A percentile compares a stretch with the other conserved stretches of the same genome.
Conservation (phyloP, 108 stramenopile genomes). For the Nitzschia putrida region DNA sequence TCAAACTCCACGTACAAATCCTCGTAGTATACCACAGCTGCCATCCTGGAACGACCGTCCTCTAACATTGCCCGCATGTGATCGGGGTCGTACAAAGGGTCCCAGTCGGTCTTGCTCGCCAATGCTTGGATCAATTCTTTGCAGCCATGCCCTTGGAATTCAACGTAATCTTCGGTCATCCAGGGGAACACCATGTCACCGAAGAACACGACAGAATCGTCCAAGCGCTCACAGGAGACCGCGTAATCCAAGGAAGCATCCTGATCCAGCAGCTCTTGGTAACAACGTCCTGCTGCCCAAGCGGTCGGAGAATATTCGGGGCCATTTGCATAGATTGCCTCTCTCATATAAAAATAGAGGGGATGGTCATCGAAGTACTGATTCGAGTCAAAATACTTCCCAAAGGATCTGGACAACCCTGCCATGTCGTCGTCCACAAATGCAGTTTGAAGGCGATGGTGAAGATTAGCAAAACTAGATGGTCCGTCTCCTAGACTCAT, state of each 20-base stretch:
- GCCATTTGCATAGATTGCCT: slow-evolving; percentile 88
- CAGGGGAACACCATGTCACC: slow-evolving; percentile 95
- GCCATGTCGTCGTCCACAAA: slow-evolving; percentile 35
- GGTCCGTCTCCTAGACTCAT: slow-evolving; percentile 77
- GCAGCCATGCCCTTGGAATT: slow-evolving; percentile 65
- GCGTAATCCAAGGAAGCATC: not conserved
- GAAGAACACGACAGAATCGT: slow-evolving; percentile 63
- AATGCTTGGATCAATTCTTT: slow-evolving; percentile 64
- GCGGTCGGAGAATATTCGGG: slow-evolving; percentile 47
- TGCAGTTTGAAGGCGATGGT: slow-evolving; percentile 73
- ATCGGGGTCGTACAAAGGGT: slow-evolving; percentile 65
- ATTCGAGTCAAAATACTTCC: slow-evolving; percentile 72
- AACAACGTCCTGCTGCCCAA: slow-evolving; percentile 45
- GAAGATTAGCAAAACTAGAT: slow-evolving; percentile 77
- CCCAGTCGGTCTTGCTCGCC: slow-evolving; percentile 80
- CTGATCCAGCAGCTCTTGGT: slow-evolving; percentile 20
- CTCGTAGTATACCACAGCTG: slow-evolving; percentile 87
- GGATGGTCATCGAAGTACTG: slow-evolving; percentile 93
- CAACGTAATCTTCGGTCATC: slow-evolving; percentile 89
- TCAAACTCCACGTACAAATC: slow-evolving; percentile 96
- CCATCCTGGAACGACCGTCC: slow-evolving; percentile 39
- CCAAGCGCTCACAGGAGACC: too few relatives aligned
- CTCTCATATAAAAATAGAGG: slow-evolving; percentile 89
- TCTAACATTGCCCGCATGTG: slow-evolving; percentile 64
- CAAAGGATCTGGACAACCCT: slow-evolving; percentile 62